Base-by-base conservation (phyloP, 2,329 filamentous ascomycete genomes). In the Calonectria hongkongensis region DNA sequence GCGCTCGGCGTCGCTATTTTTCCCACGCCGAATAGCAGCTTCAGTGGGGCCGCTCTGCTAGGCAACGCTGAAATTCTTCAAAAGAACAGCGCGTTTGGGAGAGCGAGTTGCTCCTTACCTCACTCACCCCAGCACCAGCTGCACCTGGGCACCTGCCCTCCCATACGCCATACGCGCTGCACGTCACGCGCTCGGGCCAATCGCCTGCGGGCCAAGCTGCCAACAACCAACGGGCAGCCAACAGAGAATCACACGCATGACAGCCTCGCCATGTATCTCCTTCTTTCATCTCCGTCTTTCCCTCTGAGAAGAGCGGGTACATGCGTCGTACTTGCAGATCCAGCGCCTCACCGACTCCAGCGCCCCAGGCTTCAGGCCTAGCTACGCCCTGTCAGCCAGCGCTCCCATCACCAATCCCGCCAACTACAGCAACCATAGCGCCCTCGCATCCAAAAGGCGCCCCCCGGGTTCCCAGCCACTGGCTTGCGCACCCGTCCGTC, bases 191-290 rank as follows among this genome's bases (percentile, higher is more conserved):
- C 62, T 72, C 54, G 66, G 72, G 58, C 78, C 78, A 79, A 79
- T 78, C 64, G 74, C 62, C 67, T 60, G 69, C 73, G 71, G 66
- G 58, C 73, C 68, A 76, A 78, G 28, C 63, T 45, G 65, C 65
- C 58, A 48, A 27, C 65, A 54, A 41, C 50, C 27, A 48, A 47
- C 60, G 70, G 73, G 58, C 47, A 66, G 62, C 64, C 71, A 67
- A 39, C 70, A 71, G 50, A 58, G 48, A 33, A 68, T 28, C 41
- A 45, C 66, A 39, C 47, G 48, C 70, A 68, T 68, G 47, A 68
- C 74, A 76, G 70, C 74, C 76, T 75, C 73, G 71, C 74, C 68
- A 74, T 74, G 71, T 45, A 70, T 72, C 66, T 73, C 21, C 68
- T 69, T 66, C 65, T 70, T 66, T 58, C 51, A 64, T 68, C 58